Percentiles rank a stretch among this genome's conserved stretches.
Conservation (phyloP, 108 stramenopile species). For the Cyclotella baltica region DNA sequence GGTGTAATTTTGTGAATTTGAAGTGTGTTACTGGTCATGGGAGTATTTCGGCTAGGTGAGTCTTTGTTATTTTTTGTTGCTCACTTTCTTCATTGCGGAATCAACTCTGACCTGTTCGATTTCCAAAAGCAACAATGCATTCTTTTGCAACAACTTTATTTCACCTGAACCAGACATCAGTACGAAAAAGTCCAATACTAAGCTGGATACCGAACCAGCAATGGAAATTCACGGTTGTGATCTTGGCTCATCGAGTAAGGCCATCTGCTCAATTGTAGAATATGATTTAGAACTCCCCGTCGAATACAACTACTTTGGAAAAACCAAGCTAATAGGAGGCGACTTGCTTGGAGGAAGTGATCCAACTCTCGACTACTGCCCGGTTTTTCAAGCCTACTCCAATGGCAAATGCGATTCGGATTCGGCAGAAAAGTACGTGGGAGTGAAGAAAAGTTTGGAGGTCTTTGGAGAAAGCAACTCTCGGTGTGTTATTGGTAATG, state of each 20-base stretch:
- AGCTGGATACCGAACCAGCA: slow-evolving; percentile 18
- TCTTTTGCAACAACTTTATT: slow-evolving; percentile 76
- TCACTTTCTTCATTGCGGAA: not conserved
- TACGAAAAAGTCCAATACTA: not conserved
- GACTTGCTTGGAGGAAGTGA: slow-evolving; percentile 70
- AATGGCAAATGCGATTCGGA: slow-evolving; percentile 69
- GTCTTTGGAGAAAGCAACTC: slow-evolving; percentile 76
- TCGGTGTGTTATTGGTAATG: slow-evolving; percentile 72
- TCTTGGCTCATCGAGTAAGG: slow-evolving; percentile 79
- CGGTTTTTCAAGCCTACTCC: slow-evolving; percentile 72
- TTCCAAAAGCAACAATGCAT: slow-evolving; percentile 62
- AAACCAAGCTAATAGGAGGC: slow-evolving; percentile 49
- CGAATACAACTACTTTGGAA: slow-evolving; percentile 80
- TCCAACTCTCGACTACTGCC: slow-evolving; percentile 82
- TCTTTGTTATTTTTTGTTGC: not conserved
- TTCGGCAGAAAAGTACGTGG: slow-evolving; percentile 45
- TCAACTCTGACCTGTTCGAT: not conserved
- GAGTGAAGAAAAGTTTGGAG: slow-evolving; percentile 59
- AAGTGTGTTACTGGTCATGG: slow-evolving; percentile 69
- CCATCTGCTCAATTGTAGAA: slow-evolving; percentile 80
- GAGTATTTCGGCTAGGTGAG: slow-evolving; percentile 51
- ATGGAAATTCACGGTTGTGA: slow-evolving; percentile 77
- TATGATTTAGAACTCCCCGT: slow-evolving; percentile 62
- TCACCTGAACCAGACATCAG: not conserved
- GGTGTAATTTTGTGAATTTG: slow-evolving; percentile 78